Evolutionary conservation across 352 stramenopile species (phyloP), one percentile per base, ranked within the genome.

Genomic region (Pythium pyrilobum): DNA sequence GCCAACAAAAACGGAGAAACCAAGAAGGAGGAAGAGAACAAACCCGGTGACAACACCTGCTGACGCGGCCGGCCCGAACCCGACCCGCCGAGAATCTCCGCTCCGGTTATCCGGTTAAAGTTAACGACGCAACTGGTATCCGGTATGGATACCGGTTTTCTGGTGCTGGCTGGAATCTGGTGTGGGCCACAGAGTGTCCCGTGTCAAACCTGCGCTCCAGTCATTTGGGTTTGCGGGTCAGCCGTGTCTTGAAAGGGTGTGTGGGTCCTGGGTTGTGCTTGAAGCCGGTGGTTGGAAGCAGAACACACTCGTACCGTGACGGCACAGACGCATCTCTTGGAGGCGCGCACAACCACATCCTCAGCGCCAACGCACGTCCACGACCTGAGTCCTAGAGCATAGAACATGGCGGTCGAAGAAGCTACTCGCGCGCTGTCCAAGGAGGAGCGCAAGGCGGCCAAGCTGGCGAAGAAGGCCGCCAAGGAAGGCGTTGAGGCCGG

Each of bases 401-500:
- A 23, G 21, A 47, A 47, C 63, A 79, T 80, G 70, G 51, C 63
- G 53, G 60, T 61, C 20, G 61, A 68, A 51, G 61, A 79, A 55
- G 62, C 48, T 51, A 69, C 69, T 24, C 56, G 59, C 44, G 72
- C 68, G 43, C 51, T 79, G 42, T 71, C 66, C 24, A 75, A 66
- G 29, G 79, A 88, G 53, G 77, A 82, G 52, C 73, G 83, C 53
- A 88, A 86, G 64, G 58, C 64, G 1, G 73, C 71, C 13, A 83
- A 81, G 59, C 29, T 74, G 43, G 73, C 74, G 32, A 80, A 74
- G 67, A 83, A 85, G 58, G 11, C 69, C 6, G 69, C 69, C 29
- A 77, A 81, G 68, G 56, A 52, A 9, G 58, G 28, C 25, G 60
- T 36, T 15, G 42, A 33, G n/a, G 25, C 34, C 46, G 54, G 15